Conservation (phyloP, 306 rosid genomes). For the Biancaea sappan region DNA sequence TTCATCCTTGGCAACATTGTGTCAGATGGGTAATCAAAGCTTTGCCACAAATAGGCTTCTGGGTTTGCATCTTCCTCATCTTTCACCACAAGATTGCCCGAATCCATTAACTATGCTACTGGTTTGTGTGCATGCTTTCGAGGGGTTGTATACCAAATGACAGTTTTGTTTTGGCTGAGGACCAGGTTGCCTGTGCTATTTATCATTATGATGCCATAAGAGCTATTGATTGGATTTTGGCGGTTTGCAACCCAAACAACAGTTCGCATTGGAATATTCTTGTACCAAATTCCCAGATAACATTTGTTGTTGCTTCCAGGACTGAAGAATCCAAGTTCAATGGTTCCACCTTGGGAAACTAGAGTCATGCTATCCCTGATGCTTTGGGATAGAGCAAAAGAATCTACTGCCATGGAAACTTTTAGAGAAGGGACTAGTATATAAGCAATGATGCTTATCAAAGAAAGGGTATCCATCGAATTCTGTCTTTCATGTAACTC, state of each 20-base stretch:
- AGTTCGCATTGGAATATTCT: conserved; percentile 21
- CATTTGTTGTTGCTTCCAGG: conserved; percentile 38
- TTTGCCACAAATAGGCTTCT: conserved; percentile 37
- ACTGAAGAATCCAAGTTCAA: conserved; percentile 54
- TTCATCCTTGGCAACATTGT: conserved; percentile 52
- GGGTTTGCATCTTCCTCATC: neutral
- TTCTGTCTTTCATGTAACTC: too few relatives aligned
- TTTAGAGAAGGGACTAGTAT: neutral
- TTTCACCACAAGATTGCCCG: conserved; percentile 34
- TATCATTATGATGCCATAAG: conserved; percentile 13
- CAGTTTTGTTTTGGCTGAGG: neutral
- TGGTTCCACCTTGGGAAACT: conserved; percentile 35
- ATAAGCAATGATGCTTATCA: neutral
- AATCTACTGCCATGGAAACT: conserved; percentile 13
- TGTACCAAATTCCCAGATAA: conserved; percentile 54
- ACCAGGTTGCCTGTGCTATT: conserved; percentile 19
- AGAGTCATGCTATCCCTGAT: conserved; percentile 31
- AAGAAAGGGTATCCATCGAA: neutral
- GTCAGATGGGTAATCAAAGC: conserved; percentile 57
- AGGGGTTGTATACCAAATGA: conserved; percentile 25
- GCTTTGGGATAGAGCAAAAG: conserved; percentile 21
- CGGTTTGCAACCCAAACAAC: conserved; percentile 62
- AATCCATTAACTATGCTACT: conserved; percentile 31
- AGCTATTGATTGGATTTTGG: conserved; percentile 31
- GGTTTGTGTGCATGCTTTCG: neutral